Evolutionary conservation across 768 basidiomycete genomes (phyloP), one percentile per base, ranked within the genome.

Genomic region (Tricholoma saponaceum): DNA sequence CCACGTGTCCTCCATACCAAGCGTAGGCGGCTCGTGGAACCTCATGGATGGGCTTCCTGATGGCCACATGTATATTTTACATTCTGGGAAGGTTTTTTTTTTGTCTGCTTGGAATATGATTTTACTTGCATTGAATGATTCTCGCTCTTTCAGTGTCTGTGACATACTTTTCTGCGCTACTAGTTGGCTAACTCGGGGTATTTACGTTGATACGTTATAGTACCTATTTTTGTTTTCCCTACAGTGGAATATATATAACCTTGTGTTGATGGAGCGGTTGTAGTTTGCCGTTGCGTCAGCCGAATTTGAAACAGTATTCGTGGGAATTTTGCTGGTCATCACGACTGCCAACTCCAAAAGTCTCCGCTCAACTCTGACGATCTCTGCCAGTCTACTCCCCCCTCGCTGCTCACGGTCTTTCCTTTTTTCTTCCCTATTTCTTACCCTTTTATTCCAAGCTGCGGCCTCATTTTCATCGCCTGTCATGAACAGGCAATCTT

Each of bases 401-500:
- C 8, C 47, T 30, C 25, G 47, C 26, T 49, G 14, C 26, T 49
- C 26, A n/a, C 47, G 4, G 47, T 28, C 47, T 18, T 20, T 50
- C 25, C 26, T 50, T 50, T 23, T 22, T 20, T 25, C 22, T 23
- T 46, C 22, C 23, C 22, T 13, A 6, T 25, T 14, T 14, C 10
- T 25, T 20, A 4, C 5, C 44, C 22, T 12, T 46, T 46, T 12
- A 25, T 6, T 18, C 8, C 16, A 14, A 50, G 26, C 25, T 26
- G 47, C 28, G 16, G 12, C 14, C n/a, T 28, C 8, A 10, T 8
- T 10, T 18, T 28, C 8, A 14, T 28, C 1, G 47, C 47, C 26
- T 50, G 47, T 66, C 56, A 73, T 72, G 71, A 71, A 71, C 61
- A 69, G 66, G 64, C 67, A 70, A 51, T 74, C 72, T 37, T 67